Percentiles rank a stretch among this genome's conserved stretches.
Evolutionary conservation across 2,329 filamentous ascomycete genomes (phyloP).

Genomic region (Aspergillus neotritici): DNA sequence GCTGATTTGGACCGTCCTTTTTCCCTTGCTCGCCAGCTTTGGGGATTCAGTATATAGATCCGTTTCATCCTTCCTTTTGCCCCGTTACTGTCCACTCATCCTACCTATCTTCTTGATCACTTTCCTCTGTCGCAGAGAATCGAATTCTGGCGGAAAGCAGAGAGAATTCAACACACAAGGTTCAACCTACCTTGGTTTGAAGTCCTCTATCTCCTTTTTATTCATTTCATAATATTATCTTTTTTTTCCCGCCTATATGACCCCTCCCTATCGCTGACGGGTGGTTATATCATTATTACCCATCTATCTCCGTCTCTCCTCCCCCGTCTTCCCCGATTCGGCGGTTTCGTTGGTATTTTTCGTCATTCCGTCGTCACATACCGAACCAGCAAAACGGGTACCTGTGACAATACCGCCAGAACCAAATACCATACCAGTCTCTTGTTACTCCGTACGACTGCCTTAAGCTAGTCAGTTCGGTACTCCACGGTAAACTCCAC

Average conservation of each 20-base stretch:
- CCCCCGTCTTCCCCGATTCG: too few species aligned
- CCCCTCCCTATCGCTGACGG: constrained; percentile 8
- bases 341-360: too few species aligned
- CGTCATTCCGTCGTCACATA: too few species aligned
- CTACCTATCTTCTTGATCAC: background rate
- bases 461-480: too few species aligned
- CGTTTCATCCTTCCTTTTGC: constrained; percentile 7
- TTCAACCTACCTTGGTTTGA: too few species aligned
- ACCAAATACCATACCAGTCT: background rate
- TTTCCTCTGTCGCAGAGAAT: too few species aligned
- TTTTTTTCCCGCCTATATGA: background rate
- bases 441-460: too few species aligned
- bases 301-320: too few species aligned
- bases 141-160: too few species aligned
- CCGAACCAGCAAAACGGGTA: background rate
- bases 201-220: background rate
- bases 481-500: constrained; percentile 7
- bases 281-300: constrained; percentile 18
- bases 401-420: constrained; percentile 6
- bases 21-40: constrained; percentile 3
- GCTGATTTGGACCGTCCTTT: constrained; percentile 17
- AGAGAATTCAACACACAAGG: too few species aligned
- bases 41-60: constrained; percentile 15
- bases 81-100: constrained; percentile 2
- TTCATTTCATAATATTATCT: too few species aligned